These are phyloP conservation scores for Coccomyxa sp. DNA, from an alignment of 139 green algal species.

Conservation along the genomic window DNA sequence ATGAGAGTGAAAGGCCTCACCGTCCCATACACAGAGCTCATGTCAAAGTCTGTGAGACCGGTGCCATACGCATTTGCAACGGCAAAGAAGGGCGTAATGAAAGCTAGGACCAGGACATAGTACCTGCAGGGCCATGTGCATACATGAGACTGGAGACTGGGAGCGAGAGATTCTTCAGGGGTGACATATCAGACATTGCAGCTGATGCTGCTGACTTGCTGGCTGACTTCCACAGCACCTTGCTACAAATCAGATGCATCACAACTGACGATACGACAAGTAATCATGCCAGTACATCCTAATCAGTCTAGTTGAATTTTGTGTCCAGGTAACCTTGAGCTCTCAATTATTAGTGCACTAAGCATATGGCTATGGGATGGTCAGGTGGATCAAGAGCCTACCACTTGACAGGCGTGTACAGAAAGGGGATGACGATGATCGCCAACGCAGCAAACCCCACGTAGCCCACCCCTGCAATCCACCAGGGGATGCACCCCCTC, in stretches of 20 bases:
- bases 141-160: neutral
- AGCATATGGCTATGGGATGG: too few species aligned
- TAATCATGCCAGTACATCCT: too few species aligned
- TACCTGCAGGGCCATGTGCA: constrained; percentile 12
- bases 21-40: neutral
- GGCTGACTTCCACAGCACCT: too few species aligned
- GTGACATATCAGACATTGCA: too few species aligned
- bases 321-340: too few species aligned
- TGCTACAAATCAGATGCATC: too few species aligned
- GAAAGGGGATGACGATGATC: constrained; percentile 1
- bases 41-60: constrained; percentile 31
- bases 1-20: neutral
- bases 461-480: neutral
- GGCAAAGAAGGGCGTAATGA: constrained; percentile 26
- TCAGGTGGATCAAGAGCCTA: neutral
- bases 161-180: too few species aligned
- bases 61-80: constrained; percentile 39
- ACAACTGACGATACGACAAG: too few species aligned
- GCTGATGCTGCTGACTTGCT: too few species aligned
- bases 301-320: too few species aligned
- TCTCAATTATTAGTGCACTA: too few species aligned
- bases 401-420: constrained; percentile 33
- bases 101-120: constrained; percentile 26
- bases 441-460: neutral
- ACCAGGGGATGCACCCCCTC: constrained; percentile 1